A percentile compares a stretch with the other conserved stretches of the same genome.
phyloP scores from a whole-genome alignment of 257 asterid genomes.

The Lantana camara region DNA sequence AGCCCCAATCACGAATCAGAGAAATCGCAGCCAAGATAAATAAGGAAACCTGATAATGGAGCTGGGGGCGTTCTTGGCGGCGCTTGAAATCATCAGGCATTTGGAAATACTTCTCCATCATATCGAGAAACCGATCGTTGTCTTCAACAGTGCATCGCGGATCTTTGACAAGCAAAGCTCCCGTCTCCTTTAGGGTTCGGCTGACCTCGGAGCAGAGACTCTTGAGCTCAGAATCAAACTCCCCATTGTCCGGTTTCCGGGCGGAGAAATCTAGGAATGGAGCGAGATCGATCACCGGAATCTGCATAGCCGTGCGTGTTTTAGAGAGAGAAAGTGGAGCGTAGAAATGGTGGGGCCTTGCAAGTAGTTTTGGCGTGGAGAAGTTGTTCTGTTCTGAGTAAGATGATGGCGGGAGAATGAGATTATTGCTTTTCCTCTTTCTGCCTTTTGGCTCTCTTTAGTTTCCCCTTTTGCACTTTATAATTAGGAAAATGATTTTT shows the following conservation, averaged over 20 bases:
- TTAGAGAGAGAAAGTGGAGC: conserved; percentile 21
- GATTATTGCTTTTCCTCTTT: conserved; percentile 5
- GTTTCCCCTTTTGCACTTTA: no score
- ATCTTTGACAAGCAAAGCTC: conserved; percentile 90
- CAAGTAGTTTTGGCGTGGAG: background rate
- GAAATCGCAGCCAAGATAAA: conserved; percentile 9
- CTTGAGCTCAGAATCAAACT: conserved; percentile 47
- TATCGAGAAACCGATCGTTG: conserved; percentile 80
- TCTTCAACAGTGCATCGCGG: conserved; percentile 86
- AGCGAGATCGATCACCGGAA: conserved; percentile 80
- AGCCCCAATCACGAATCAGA: conserved; percentile 6
- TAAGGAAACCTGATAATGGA: conserved; percentile 79
- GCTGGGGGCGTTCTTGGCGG: conserved; percentile 85
- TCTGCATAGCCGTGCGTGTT: conserved; percentile 47
- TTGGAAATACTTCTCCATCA: conserved; percentile 93
- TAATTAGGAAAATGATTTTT: no score
- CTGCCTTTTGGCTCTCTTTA: no score
- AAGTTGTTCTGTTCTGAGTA: conserved; percentile 19
- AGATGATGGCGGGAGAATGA: conserved; percentile 45
- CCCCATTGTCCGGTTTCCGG: conserved; percentile 22
- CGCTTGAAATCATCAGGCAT: conserved; percentile 82
- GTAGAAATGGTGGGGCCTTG: conserved; percentile 12
- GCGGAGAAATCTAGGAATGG: conserved; percentile 54
- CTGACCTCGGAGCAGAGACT: conserved; percentile 77
- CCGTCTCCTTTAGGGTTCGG: conserved; percentile 85